These are phyloP conservation scores for Asterella californica DNA, from an alignment of 225 moss, liverwort and hornwort genomes.

Conservation along the genomic window DNA sequence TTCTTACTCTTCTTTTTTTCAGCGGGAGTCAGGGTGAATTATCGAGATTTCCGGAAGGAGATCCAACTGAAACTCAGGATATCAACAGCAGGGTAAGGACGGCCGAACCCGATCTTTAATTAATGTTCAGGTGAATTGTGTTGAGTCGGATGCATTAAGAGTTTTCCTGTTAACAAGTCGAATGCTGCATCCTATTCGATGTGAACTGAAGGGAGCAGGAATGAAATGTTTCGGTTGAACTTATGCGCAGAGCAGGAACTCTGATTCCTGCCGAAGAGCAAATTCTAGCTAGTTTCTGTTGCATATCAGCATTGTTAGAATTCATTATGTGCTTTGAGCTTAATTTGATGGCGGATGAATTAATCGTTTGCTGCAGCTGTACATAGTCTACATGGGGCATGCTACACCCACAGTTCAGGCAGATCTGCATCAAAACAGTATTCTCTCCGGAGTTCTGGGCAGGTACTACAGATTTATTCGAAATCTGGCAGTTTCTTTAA, in stretches of 20 bases:
- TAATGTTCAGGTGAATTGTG: no score
- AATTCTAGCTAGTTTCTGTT: no score
- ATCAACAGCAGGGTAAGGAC: neutral
- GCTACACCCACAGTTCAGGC: no score
- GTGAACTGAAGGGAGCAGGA: neutral
- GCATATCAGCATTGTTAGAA: no score
- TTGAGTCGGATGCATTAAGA: neutral
- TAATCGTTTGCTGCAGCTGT: conserved; percentile 2
- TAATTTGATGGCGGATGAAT: neutral
- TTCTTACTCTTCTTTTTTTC: no score
- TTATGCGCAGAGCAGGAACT: neutral
- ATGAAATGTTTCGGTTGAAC: neutral
- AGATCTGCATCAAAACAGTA: no score
- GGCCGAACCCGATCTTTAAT: no score
- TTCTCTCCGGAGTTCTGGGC: no score
- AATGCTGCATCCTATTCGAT: neutral
- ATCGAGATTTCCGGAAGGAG: neutral
- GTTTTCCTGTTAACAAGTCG: neutral
- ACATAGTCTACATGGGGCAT: no score
- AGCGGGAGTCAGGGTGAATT: neutral
- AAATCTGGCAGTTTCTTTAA: no score
- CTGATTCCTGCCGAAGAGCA: neutral
- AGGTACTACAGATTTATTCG: no score
- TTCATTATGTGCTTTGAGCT: neutral
- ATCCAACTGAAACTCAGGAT: no score